phyloP scores from a whole-genome alignment of 768 basidiomycete species.

The Leccinum obscurum region DNA sequence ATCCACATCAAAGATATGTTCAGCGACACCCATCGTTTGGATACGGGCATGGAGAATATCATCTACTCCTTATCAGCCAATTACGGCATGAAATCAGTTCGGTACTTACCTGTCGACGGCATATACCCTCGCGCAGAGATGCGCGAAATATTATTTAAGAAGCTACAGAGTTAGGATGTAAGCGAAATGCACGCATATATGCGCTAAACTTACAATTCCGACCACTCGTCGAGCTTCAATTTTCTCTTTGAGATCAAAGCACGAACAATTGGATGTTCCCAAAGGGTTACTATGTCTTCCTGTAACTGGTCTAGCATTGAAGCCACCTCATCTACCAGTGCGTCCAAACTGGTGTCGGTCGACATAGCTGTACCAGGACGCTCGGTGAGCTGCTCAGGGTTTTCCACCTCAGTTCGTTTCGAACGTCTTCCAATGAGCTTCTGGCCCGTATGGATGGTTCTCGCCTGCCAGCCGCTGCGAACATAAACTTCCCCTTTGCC shows the following conservation, averaged over 20 bases:
- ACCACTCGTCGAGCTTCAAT: conserved; percentile 82
- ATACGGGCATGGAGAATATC: conserved; percentile 89
- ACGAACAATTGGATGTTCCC: conserved; percentile 71
- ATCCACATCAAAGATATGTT: conserved; percentile 80
- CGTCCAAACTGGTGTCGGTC: conserved; percentile 44
- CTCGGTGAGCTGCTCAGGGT: conserved; percentile 30
- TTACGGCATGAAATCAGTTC: conserved; percentile 27
- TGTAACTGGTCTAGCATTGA: conserved; percentile 56
- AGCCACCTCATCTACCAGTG: conserved; percentile 60
- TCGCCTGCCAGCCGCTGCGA: conserved; percentile 79
- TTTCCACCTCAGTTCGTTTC: conserved; percentile 25
- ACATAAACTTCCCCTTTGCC: conserved; percentile 76
- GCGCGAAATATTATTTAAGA: conserved; percentile 70
- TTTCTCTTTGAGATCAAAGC: conserved; percentile 66
- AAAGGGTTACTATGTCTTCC: conserved; percentile 69
- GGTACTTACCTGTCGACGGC: conserved; percentile 64
- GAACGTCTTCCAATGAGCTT: conserved; percentile 32
- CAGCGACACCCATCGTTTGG: conserved; percentile 86
- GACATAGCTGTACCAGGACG: conserved; percentile 30
- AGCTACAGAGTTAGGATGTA: conserved; percentile 43
- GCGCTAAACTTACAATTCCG: conserved; percentile 69
- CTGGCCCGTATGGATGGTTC: conserved; percentile 55
- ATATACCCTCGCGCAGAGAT: conserved; percentile 69
- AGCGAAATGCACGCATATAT: conserved; percentile 24
- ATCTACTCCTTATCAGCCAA: conserved; percentile 45